These are phyloP conservation scores for Hura crepitans DNA, from an alignment of 441 rosid genomes.

Conservation along the genomic window DNA sequence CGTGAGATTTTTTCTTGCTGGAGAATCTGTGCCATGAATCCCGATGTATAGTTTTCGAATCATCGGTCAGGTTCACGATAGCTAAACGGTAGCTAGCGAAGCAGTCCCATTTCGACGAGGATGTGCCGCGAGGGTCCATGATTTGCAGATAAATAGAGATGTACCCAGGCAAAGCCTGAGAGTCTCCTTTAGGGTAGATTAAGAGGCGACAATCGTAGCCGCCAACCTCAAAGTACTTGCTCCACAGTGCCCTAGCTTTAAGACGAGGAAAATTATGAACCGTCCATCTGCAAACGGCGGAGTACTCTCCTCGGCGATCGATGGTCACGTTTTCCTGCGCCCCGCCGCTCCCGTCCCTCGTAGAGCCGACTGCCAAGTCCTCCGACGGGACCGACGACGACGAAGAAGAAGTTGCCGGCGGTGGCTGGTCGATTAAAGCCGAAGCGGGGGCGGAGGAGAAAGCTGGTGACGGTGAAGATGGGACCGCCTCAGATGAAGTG, in stretches of 20 bases:
- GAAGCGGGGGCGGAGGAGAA: constrained; percentile 25
- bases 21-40: constrained; percentile 98
- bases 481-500: constrained; percentile 24
- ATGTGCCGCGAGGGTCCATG: constrained; percentile 92
- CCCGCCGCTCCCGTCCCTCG: constrained; percentile 68
- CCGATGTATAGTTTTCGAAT: constrained; percentile 83
- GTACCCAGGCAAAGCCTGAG: constrained; percentile 96
- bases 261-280: constrained; percentile 71
- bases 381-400: constrained; percentile 32
- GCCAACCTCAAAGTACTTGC: constrained; percentile 98
- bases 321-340: constrained; percentile 73
- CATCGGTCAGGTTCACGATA: constrained; percentile 69
- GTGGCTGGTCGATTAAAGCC: neutral
- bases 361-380: constrained; percentile 43
- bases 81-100: constrained; percentile 94
- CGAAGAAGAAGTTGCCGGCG: constrained; percentile 30
- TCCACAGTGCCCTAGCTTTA: constrained; percentile 91
- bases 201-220: constrained; percentile 95
- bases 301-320: constrained; percentile 83
- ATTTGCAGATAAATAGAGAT: constrained; percentile 89
- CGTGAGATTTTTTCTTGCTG: constrained; percentile 91
- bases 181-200: constrained; percentile 94
- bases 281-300: constrained; percentile 92
- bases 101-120: constrained; percentile 93
- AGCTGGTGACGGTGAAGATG: constrained; percentile 41